Percentiles rank a stretch among this genome's conserved stretches.
These are phyloP conservation scores for Peniophora sp. DNA, from an alignment of 1,284 basidiomycete species.

Conservation along the genomic window DNA sequence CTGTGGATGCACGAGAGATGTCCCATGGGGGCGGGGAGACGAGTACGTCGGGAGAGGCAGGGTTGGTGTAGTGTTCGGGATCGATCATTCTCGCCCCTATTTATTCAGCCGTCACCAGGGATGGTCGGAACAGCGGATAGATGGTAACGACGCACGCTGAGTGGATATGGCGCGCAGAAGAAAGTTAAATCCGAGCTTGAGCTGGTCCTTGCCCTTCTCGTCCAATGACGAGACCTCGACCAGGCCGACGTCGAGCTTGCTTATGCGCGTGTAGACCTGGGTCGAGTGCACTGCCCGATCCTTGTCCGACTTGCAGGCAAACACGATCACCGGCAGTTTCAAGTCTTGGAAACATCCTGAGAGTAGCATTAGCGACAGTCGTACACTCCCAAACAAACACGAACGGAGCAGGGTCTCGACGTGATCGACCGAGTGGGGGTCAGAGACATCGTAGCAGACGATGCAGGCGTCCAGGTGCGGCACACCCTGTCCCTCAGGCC, in stretches of 20 bases:
- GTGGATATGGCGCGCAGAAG: conserved; percentile 52
- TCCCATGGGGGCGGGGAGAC: conserved; percentile 46
- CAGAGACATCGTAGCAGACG: conserved; percentile 68
- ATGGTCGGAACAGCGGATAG: conserved; percentile 5
- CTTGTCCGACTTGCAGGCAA: conserved; percentile 73
- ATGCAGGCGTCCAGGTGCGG: conserved; percentile 62
- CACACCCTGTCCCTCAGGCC: conserved; percentile 31
- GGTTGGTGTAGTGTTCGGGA: conserved; percentile 49
- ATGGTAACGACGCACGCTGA: conserved; percentile 33
- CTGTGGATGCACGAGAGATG: conserved; percentile 34
- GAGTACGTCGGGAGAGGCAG: conserved; percentile 60
- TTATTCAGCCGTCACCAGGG: conserved; percentile 4
- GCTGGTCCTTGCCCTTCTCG: conserved; percentile 50
- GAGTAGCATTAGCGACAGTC: conserved; percentile 7
- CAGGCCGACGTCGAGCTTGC: conserved; percentile 57
- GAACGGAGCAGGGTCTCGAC: conserved; percentile 58
- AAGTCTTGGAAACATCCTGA: conserved; percentile 44
- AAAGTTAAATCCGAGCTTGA: conserved; percentile 60
- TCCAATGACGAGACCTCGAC: conserved; percentile 50
- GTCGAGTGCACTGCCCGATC: conserved; percentile 47
- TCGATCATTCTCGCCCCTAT: conserved; percentile 23
- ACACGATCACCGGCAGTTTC: conserved; percentile 53
- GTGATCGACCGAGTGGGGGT: conserved; percentile 49
- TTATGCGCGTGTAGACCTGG: conserved; percentile 37
- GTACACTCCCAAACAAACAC: conserved; percentile 17